Evolutionary conservation across 2,329 filamentous ascomycete genomes (phyloP).

Genomic region (Colletotrichum paranaense): DNA sequence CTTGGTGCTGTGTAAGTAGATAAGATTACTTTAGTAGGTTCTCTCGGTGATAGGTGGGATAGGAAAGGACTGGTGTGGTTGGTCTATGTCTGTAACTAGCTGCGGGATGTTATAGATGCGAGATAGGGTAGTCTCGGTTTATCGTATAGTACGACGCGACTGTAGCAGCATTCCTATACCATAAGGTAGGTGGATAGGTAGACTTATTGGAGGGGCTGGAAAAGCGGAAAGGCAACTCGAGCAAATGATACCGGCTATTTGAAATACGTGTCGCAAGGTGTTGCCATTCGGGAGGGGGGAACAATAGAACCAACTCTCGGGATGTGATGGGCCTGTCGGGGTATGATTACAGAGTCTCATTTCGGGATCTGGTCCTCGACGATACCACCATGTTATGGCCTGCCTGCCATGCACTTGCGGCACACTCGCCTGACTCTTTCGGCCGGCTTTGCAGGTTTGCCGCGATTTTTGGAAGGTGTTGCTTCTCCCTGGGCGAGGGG

Average conservation of each 20-base stretch:
- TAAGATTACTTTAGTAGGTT: background rate
- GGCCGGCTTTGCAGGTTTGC: background rate
- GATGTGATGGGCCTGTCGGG: conserved; percentile 1
- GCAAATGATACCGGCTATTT: background rate
- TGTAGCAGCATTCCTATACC: background rate
- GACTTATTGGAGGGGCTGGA: background rate
- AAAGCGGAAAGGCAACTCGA: background rate
- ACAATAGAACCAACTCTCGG: background rate
- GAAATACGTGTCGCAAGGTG: background rate
- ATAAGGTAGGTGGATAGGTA: background rate
- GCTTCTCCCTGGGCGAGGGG: background rate
- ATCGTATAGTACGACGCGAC: background rate
- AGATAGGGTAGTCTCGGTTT: conserved; percentile 33
- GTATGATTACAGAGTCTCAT: background rate
- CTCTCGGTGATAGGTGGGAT: background rate
- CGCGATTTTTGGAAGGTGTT: background rate
- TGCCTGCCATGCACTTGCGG: background rate
- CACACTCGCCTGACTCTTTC: background rate
- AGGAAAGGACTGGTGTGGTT: background rate
- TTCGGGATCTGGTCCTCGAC: background rate
- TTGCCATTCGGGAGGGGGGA: background rate
- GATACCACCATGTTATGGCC: background rate
- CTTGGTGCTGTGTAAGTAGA: background rate
- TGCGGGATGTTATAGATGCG: background rate
- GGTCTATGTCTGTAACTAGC: background rate